A percentile compares a stretch with the other conserved stretches of the same genome.
These are phyloP conservation scores for Lachnellula suecica DNA, from an alignment of 2,329 filamentous ascomycete species.

Conservation along the genomic window DNA sequence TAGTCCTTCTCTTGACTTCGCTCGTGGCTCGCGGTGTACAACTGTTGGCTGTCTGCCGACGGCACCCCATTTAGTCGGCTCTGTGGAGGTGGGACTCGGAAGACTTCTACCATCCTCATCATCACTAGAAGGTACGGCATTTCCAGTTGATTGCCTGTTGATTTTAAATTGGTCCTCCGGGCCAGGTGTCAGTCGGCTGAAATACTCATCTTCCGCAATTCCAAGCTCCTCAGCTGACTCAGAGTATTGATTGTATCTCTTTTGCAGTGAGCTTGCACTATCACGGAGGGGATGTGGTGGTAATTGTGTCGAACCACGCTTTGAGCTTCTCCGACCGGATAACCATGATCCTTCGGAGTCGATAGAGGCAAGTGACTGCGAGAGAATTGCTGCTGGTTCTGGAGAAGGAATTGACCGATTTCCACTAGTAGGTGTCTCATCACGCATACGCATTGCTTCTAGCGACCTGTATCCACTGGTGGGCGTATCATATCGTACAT, in stretches of 20 bases:
- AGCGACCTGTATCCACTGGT: conserved; percentile 44
- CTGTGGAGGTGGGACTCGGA: conserved; percentile 22
- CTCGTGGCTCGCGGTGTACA: conserved; percentile 55
- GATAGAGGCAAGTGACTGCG: conserved; percentile 87
- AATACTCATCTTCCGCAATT: conserved; percentile 72
- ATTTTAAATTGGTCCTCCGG: conserved; percentile 29
- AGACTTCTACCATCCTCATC: conserved; percentile 51
- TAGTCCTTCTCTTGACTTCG: conserved; percentile 62
- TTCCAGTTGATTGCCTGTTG: conserved; percentile 44
- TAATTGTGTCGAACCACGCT: conserved; percentile 47
- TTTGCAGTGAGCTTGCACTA: conserved; percentile 41
- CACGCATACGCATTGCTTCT: conserved; percentile 37
- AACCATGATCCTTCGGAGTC: conserved; percentile 97
- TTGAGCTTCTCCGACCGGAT: conserved; percentile 64
- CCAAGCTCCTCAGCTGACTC: conserved; percentile 66
- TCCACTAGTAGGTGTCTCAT: conserved; percentile 45
- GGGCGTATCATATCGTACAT: conserved; percentile 47
- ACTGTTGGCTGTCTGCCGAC: conserved; percentile 56
- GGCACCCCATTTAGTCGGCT: conserved; percentile 33
- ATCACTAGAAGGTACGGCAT: conserved; percentile 54
- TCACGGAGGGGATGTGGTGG: conserved; percentile 37
- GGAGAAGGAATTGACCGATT: conserved; percentile 45
- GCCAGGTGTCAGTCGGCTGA: conserved; percentile 53
- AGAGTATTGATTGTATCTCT: conserved; percentile 50
- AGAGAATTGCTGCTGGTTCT: conserved; percentile 54